Conservation (phyloP, 2,329 filamentous ascomycete species). For the Mollisiaceae sp. region DNA sequence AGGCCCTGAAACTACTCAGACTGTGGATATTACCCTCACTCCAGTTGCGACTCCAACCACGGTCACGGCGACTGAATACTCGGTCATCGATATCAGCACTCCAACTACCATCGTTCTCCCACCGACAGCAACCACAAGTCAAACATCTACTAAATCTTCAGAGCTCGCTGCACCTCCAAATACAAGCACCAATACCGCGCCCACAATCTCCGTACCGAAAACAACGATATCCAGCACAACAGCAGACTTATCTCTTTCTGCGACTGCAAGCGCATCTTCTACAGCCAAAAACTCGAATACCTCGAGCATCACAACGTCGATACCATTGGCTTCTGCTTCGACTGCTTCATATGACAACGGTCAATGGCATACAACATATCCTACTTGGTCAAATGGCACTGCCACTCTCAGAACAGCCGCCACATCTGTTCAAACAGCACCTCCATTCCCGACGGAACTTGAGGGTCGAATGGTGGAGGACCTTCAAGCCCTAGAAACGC, state of each 20-base stretch:
- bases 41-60: slow-evolving; percentile 32
- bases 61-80: slow-evolving; percentile 36
- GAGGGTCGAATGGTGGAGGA: background rate
- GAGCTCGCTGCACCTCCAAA: background rate
- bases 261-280: background rate
- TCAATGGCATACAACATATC: slow-evolving; percentile 41
- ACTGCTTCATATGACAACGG: slow-evolving; percentile 38
- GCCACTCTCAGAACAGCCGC: slow-evolving; percentile 16
- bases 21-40: slow-evolving; percentile 36
- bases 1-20: slow-evolving; percentile 36
- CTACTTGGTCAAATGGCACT: slow-evolving; percentile 37
- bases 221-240: slow-evolving; percentile 9
- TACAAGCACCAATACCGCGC: background rate
- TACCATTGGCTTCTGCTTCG: slow-evolving; percentile 15
- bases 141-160: slow-evolving; percentile 15
- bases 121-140: slow-evolving; percentile 15
- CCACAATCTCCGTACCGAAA: background rate
- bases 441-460: background rate
- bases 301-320: slow-evolving; percentile 20
- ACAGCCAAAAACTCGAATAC: slow-evolving; percentile 23
- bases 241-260: background rate
- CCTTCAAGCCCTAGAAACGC: background rate
- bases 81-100: slow-evolving; percentile 39
- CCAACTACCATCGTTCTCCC: slow-evolving; percentile 33
- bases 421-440: slow-evolving; percentile 4